A percentile compares a stretch with the other conserved stretches of the same genome.
These are phyloP conservation scores for Sporisorium iseilematis-ciliati DNA, from an alignment of 1,284 basidiomycete genomes.

Conservation along the genomic window DNA sequence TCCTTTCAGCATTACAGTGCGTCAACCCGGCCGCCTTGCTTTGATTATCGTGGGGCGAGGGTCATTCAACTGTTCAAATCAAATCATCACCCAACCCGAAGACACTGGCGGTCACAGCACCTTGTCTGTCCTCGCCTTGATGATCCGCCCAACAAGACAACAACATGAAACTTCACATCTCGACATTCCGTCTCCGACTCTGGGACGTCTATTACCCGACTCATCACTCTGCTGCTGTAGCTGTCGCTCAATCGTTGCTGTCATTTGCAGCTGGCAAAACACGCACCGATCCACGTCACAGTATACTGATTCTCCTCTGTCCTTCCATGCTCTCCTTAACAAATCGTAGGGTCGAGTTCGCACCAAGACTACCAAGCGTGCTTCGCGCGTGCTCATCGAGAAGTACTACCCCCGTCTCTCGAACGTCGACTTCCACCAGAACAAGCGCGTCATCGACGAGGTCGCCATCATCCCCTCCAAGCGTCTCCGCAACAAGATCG, in stretches of 20 bases:
- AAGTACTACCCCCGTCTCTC: conserved; percentile 81
- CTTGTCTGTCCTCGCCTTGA: no score
- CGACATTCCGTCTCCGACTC: no score
- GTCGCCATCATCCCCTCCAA: conserved; percentile 97
- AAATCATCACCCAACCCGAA: no score
- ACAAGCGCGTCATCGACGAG: conserved; percentile 97
- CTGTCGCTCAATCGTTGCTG: not conserved
- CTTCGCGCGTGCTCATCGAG: conserved; percentile 98
- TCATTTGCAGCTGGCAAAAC: not conserved
- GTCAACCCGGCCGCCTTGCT: no score
- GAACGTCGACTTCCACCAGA: conserved; percentile 76
- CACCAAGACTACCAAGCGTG: conserved; percentile 99
- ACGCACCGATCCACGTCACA: no score
- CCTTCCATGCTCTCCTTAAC: not conserved
- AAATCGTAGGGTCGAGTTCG: conserved; percentile 92
- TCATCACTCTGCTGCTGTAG: conserved; percentile 2
- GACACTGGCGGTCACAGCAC: no score
- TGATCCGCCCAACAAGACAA: no score
- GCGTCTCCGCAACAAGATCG: conserved; percentile 99
- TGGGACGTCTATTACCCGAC: not conserved
- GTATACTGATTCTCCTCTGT: conserved; percentile 8
- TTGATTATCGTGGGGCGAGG: no score
- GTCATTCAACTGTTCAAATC: no score
- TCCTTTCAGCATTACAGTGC: no score
- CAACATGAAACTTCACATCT: no score